Conservation (phyloP, 2,329 filamentous ascomycete species). For the Trichoderma afroharzianum region DNA sequence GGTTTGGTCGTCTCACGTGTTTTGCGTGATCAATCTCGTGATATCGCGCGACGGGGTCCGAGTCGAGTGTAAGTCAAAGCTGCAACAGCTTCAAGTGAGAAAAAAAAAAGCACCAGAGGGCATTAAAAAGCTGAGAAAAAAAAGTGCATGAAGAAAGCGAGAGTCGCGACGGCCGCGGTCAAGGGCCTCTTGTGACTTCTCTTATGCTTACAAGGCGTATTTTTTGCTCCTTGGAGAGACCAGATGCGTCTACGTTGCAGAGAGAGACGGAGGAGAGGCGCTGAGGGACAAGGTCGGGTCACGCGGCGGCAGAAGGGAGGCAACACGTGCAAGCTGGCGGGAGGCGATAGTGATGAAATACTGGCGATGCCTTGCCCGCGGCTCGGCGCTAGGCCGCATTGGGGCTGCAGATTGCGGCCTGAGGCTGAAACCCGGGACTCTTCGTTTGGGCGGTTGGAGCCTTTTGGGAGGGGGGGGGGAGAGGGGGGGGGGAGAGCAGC, state of each 20-base stretch:
- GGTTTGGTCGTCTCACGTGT: constrained; percentile 43
- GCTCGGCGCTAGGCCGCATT: background rate
- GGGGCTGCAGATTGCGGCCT: constrained; percentile 6
- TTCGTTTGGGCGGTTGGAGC: background rate
- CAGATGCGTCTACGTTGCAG: background rate
- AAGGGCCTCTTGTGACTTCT: constrained; percentile 12
- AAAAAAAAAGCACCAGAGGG: constrained; percentile 15
- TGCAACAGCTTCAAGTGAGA: background rate
- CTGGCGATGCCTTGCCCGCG: background rate
- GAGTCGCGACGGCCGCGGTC: constrained; percentile 11
- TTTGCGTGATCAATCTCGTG: constrained; percentile 46
- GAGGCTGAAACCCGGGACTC: constrained; percentile 5
- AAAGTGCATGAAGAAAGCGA: constrained; percentile 1
- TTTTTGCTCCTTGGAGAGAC: background rate
- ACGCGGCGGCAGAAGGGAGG: constrained; percentile 37
- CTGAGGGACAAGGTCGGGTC: constrained; percentile 26
- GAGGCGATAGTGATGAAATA: constrained; percentile 14
- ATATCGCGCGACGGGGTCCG: constrained; percentile 39
- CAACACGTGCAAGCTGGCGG: constrained; percentile 41
- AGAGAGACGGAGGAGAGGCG: constrained; percentile 17
- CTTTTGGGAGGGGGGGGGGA: background rate
- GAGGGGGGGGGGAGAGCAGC: too few species aligned
- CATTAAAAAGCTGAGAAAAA: background rate
- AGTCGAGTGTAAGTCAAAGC: constrained; percentile 29
- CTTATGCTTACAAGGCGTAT: constrained; percentile 16